phyloP scores from a whole-genome alignment of 768 basidiomycete species.

The Kondoa malvinella region DNA sequence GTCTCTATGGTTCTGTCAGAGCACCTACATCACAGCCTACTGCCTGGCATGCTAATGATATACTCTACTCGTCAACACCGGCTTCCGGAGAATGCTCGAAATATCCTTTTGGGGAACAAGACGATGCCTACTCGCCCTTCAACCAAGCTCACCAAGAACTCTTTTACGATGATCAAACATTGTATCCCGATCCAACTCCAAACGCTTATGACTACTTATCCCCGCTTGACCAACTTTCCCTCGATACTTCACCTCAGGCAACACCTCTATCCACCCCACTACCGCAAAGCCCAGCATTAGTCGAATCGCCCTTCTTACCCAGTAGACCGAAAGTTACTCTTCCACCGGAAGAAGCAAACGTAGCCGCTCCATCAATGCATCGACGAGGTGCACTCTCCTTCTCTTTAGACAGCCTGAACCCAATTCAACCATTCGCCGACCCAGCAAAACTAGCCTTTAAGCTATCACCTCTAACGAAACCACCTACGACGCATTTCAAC shows the following conservation, averaged over 20 bases:
- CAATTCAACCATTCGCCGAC: neutral
- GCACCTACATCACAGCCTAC: too few relatives aligned
- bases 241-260: neutral
- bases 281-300: neutral
- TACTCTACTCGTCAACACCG: too few relatives aligned
- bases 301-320: neutral
- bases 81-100: neutral
- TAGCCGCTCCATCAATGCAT: neutral
- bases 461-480: neutral
- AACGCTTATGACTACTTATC: neutral
- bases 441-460: neutral
- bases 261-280: neutral
- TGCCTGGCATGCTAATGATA: too few relatives aligned
- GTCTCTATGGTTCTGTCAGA: too few relatives aligned
- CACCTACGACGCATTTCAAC: neutral
- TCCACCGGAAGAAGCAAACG: neutral
- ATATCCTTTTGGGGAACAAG: neutral
- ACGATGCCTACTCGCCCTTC: neutral
- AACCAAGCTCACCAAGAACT: neutral
- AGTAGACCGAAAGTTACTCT: neutral
- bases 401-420: neutral
- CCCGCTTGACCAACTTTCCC: neutral
- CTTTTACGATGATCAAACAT: neutral
- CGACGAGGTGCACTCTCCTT: neutral
- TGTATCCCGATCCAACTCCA: neutral